Evolutionary conservation across 2,329 filamentous ascomycete genomes (phyloP), one percentile per base, ranked within the genome.

Genomic region (Xylaria sp.): DNA sequence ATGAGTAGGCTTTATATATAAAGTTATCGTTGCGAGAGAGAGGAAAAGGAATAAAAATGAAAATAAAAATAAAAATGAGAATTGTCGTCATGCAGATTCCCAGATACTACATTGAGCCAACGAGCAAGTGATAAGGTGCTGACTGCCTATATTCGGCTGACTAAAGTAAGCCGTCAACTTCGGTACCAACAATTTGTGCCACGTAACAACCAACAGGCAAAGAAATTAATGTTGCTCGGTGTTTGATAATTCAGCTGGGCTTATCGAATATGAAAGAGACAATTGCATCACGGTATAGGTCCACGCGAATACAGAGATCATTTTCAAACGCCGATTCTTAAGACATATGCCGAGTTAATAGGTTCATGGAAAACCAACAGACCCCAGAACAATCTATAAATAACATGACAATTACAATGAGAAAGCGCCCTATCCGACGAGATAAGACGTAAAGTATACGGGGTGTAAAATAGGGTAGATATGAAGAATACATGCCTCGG

Each of bases 81-180:
- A 33, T 7, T 33, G 33, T 33, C 33, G 33, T 33, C 33, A 33
- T 53, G 1, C 15, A 28, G 28, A 31, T 13, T 46, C n/a, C n/a
- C 42, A 44, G 17, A 28, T 54, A 31, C 7, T 23, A 54, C 20
- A 23, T 13, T 4, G n/a, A n/a, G n/a, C 17, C 28, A 54, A 54
- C 36, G 26, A 53, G 51, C 51, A 54, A 23, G 33, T 23, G 53
- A 56, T 56, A 36, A 28, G 53, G 31, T 56, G 20, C 7, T 38
- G 53, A 56, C 20, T 23, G 33, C 53, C 31, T 4, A 23, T 20
- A 56, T 20, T 56, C 17, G 3, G 53, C 53, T 56, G 51, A 54
- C 51, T 54, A 54, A 7, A 38, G 53, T 56, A 33, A 56, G 53
- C 53, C 33, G n/a, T 38, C 33, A 20, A 23, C 53, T 38, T 56